Conservation (phyloP, 2,329 filamentous ascomycete genomes). For the Pezizomycotina sp. region DNA sequence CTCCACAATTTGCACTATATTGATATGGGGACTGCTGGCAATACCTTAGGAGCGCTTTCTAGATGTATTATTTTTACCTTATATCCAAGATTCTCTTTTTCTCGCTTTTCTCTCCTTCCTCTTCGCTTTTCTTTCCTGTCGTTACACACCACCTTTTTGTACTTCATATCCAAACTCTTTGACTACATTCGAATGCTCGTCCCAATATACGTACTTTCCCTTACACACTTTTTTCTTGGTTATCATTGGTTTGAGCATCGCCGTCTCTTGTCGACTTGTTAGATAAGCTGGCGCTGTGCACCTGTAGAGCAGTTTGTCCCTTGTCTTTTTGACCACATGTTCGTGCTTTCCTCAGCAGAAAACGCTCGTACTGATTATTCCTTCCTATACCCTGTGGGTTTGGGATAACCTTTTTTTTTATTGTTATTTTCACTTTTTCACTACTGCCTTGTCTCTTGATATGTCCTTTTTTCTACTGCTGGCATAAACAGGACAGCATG, state of each 20-base stretch:
- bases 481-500: constrained; percentile 1
- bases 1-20: background rate
- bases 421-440: constrained; percentile 1
- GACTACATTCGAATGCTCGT: background rate
- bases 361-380: constrained; percentile 6
- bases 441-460: constrained; percentile 7
- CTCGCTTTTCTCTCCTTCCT: constrained; percentile 4
- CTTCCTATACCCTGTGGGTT: constrained; percentile 3
- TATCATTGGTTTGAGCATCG: constrained; percentile 18
- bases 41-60: constrained; percentile 1
- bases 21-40: background rate
- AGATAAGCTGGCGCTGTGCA: too few species aligned
- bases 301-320: constrained; percentile 16
- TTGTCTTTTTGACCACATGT: constrained; percentile 4
- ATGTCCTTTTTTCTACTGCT: background rate
- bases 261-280: constrained; percentile 5
- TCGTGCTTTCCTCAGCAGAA: constrained; percentile 10
- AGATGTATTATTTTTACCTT: background rate
- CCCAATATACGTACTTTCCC: constrained; percentile 3
- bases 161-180: constrained; percentile 7
- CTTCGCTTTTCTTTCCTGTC: constrained; percentile 9
- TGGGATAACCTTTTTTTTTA: constrained; percentile 1
- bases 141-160: constrained; percentile 10
- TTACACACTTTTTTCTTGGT: constrained; percentile 15
- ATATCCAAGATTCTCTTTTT: constrained; percentile 1